phyloP scores from a whole-genome alignment of 768 basidiomycete species.

The Rhizopogon vesiculosus region DNA sequence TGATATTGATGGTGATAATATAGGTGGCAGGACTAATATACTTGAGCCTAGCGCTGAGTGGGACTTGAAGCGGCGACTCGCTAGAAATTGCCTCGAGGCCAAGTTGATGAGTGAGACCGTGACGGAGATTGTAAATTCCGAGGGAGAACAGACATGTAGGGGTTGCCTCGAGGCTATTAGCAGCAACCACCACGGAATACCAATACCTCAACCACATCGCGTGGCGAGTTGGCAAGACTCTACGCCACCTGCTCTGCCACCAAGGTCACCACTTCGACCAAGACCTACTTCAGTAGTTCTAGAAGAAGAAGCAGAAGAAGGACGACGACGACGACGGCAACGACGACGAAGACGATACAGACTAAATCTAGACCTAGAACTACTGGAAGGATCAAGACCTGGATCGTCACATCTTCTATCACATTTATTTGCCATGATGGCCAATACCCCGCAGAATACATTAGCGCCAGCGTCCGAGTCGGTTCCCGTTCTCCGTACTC shows the following conservation, averaged over 20 bases:
- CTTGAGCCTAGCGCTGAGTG: too few species aligned
- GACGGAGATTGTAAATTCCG: too few species aligned
- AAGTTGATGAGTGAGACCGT: too few species aligned
- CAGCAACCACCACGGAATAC: not conserved
- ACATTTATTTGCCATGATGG: not conserved
- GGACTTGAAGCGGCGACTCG: too few species aligned
- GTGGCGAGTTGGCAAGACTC: not conserved
- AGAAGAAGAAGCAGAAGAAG: not conserved
- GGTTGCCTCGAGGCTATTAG: constrained; percentile 4
- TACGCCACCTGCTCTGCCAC: constrained; percentile 22
- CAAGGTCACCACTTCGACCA: constrained; percentile 26
- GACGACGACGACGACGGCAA: not conserved
- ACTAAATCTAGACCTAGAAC: not conserved
- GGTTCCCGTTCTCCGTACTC: constrained; percentile 26
- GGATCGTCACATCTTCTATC: constrained; percentile 7
- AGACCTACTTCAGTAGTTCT: constrained; percentile 13
- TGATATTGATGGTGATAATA: not conserved
- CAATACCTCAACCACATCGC: too few species aligned
- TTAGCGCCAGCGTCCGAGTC: constrained; percentile 10
- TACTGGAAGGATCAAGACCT: constrained; percentile 25
- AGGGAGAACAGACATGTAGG: too few species aligned
- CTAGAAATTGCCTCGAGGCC: too few species aligned
- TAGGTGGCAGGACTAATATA: not conserved
- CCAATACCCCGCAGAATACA: constrained; percentile 2
- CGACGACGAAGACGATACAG: not conserved